A percentile compares a stretch with the other conserved stretches of the same genome.
phyloP scores from a whole-genome alignment of 1,284 basidiomycete genomes.

The Kalmanozyma brasiliensis region DNA sequence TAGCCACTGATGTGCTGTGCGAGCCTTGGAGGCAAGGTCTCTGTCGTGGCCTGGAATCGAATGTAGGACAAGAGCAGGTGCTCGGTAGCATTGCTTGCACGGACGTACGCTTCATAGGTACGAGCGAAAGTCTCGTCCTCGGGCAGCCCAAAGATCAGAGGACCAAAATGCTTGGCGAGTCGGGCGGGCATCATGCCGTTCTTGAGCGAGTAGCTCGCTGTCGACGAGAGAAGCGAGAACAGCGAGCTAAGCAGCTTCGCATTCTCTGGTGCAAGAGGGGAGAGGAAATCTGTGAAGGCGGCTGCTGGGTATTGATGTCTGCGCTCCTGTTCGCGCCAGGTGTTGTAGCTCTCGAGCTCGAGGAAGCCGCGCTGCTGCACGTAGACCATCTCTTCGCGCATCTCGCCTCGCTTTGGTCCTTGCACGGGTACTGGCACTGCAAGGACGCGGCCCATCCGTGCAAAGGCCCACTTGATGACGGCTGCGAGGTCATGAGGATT shows the following conservation, averaged over 20 bases:
- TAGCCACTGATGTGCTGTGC: slow-evolving; percentile 59
- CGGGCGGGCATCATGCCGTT: slow-evolving; percentile 66
- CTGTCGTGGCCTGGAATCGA: slow-evolving; percentile 47
- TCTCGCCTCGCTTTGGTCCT: slow-evolving; percentile 39
- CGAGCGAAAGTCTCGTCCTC: slow-evolving; percentile 65
- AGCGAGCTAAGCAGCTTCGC: slow-evolving; percentile 54
- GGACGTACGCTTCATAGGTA: slow-evolving; percentile 63
- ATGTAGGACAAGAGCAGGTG: slow-evolving; percentile 65
- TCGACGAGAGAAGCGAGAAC: slow-evolving; percentile 64
- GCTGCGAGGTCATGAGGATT: slow-evolving; percentile 64
- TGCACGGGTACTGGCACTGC: slow-evolving; percentile 48
- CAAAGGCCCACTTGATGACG: slow-evolving; percentile 66
- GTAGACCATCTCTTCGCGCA: slow-evolving; percentile 60
- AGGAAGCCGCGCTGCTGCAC: slow-evolving; percentile 65
- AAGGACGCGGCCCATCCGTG: slow-evolving; percentile 60
- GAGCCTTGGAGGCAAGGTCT: slow-evolving; percentile 53
- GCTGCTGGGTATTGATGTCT: slow-evolving; percentile 34
- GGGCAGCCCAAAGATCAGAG: slow-evolving; percentile 63
- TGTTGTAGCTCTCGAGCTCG: slow-evolving; percentile 57
- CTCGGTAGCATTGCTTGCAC: slow-evolving; percentile 63
- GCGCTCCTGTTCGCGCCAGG: slow-evolving; percentile 61
- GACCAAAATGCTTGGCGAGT: slow-evolving; percentile 60
- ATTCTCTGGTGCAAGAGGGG: slow-evolving; percentile 35
- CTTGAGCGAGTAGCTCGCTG: slow-evolving; percentile 62
- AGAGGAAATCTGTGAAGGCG: slow-evolving; percentile 49